Base-by-base conservation (phyloP, 169 alveolate genomes). In the Plasmodium inui region DNA sequence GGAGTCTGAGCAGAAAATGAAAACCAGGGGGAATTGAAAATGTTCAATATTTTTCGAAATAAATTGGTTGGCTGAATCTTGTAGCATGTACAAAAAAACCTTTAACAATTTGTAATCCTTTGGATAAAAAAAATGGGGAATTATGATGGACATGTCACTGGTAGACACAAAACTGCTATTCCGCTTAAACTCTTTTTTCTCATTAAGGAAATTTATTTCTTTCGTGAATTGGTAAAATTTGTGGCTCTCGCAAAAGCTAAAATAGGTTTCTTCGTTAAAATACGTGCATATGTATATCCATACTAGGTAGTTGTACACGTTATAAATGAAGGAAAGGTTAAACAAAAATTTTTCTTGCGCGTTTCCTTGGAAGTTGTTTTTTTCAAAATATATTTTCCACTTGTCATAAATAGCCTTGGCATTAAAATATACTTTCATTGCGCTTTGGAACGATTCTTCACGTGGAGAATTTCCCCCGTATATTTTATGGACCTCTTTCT, bases 21-120 rank as follows among this genome's bases (percentile, higher is more conserved):
- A 89, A 80, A 89, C 41, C 26, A 79, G 46, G 1, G 94, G 94
- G 37, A 89, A 89, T 61, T 89, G 72, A 14, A 89, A 80, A 28
- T 79, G 53, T 28, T 89, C 37, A 7, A 89, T 70, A 79, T 89
- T 89, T 79, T 89, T 89, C 14, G 94, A 89, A 44, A 89, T 89
- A 50, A 89, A 89, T 30, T 79, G 30, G 50, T 89, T 89, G 9
- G 84, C 41, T 37, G 84, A 71, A 81, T 89, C 83, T 61, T 89
- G 94, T 41, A 80, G 34, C 46, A 89, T 30, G 73, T 74, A 89
- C 44, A 70, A 89, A 50, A 57, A 89, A 14, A 80, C 80, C 82
- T 89, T 89, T 78, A 89, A 28, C 41, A 89, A 79, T 89, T 81
- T 78, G 72, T 89, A 89, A 89, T 89, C 91, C 50, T 89, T 79